A percentile compares a stretch with the other conserved stretches of the same genome.
These are phyloP conservation scores for Rhizopus stolonifer DNA, from an alignment of 371 early-diverging fungal genomes.

Conservation along the genomic window DNA sequence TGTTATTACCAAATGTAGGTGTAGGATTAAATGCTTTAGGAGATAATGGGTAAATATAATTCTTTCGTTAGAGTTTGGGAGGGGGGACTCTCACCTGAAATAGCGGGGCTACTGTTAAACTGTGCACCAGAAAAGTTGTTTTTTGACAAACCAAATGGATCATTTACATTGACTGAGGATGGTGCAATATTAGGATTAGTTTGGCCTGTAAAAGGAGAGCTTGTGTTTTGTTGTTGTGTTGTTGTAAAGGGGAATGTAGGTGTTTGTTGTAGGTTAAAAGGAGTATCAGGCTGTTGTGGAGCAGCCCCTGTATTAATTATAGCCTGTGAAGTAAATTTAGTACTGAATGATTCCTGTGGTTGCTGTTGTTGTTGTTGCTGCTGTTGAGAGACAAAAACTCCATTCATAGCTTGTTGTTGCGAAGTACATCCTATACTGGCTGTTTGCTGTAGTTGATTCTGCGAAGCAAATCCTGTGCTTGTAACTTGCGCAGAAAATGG, in stretches of 20 bases:
- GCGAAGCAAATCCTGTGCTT: conserved; percentile 17
- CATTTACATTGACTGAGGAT: background rate
- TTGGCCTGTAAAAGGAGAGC: background rate
- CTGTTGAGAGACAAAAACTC: conserved; percentile 10
- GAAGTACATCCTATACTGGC: background rate
- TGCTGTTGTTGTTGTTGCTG: conserved; percentile 26
- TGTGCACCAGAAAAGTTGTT: background rate
- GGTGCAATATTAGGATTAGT: background rate
- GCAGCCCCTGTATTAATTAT: background rate
- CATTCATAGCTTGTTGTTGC: conserved; percentile 10
- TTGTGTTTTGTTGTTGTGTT: background rate
- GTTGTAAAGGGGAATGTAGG: background rate
- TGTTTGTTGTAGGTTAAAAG: background rate
- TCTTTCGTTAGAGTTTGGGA: too few relatives aligned
- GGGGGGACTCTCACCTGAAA: too few relatives aligned
- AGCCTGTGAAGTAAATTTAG: background rate
- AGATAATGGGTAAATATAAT: too few relatives aligned
- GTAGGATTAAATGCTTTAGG: background rate
- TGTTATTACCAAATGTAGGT: background rate
- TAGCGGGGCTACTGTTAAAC: background rate
- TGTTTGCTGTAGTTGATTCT: conserved; percentile 19
- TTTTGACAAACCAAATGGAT: background rate
- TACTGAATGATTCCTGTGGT: conserved; percentile 7
- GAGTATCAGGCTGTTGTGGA: background rate
- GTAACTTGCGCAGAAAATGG: conserved; percentile 21